Evolutionary conservation across 768 basidiomycete species (phyloP).

Genomic region (Naematelia encephala): DNA sequence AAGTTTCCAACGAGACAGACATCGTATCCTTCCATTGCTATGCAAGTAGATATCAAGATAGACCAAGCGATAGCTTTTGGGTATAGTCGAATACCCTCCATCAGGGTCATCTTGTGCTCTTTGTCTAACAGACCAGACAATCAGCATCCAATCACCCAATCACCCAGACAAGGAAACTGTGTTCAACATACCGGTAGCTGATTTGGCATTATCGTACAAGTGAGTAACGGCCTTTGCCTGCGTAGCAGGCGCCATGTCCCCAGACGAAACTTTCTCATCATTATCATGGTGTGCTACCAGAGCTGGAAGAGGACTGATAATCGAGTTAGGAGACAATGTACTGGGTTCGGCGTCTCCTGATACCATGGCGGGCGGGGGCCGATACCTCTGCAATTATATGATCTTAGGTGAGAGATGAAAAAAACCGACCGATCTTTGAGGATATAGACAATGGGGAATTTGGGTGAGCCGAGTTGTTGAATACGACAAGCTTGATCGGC

Average conservation of each 20-base stretch:
- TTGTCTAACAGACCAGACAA: conserved; percentile 19
- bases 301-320: not conserved
- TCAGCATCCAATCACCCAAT: no score
- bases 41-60: conserved; percentile 32
- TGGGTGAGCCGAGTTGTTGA: no score
- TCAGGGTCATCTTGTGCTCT: conserved; percentile 49
- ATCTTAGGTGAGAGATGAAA: no score
- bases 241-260: not conserved
- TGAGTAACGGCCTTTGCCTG: not conserved
- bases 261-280: not conserved
- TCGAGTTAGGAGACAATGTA: not conserved
- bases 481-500: not conserved
- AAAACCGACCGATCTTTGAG: not conserved
- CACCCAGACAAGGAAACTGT: no score
- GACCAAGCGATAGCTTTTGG: conserved; percentile 51
- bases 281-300: not conserved
- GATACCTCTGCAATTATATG: no score
- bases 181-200: not conserved
- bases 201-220: not conserved
- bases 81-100: conserved; percentile 48
- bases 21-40: conserved; percentile 50
- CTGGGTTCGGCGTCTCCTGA: not conserved
- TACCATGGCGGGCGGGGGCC: not conserved
- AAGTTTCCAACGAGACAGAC: conserved; percentile 35
- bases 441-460: no score